Percentiles rank a stretch among this genome's conserved stretches.
Evolutionary conservation across 1,139 yeast genomes (phyloP).

Genomic region (Schwanniomyces etchellsii): DNA sequence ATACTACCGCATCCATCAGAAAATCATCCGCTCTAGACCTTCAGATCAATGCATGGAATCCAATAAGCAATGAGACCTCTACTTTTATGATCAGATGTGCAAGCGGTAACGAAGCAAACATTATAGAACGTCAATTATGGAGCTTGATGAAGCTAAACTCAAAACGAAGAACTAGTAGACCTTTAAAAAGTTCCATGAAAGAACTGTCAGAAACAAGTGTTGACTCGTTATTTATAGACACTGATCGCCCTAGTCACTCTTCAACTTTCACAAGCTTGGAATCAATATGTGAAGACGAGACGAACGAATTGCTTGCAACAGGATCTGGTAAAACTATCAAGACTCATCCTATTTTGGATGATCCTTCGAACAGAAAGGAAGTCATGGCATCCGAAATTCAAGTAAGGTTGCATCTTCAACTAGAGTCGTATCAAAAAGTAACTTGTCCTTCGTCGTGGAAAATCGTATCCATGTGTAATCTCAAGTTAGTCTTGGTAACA

Average conservation of each 20-base stretch:
- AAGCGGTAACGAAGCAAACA: slow-evolving; percentile 10
- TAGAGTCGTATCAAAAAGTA: slow-evolving; percentile 25
- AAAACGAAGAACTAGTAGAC: too few species aligned
- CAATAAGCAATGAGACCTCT: slow-evolving; percentile 24
- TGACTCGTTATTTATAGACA: too few species aligned
- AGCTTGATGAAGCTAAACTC: too few species aligned
- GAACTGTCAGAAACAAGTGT: too few species aligned
- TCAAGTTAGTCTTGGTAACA: slow-evolving; percentile 23
- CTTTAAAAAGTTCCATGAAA: too few species aligned
- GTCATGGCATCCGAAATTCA: slow-evolving; percentile 26
- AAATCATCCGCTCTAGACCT: slow-evolving; percentile 38
- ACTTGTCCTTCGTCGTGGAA: slow-evolving; percentile 40
- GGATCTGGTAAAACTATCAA: not conserved
- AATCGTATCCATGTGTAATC: slow-evolving; percentile 34
- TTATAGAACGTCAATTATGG: too few species aligned
- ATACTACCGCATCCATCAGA: slow-evolving; percentile 19
- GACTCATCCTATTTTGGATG: slow-evolving; percentile 7
- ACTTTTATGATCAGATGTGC: slow-evolving; percentile 32
- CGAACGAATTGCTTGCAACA: not conserved
- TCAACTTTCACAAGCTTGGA: slow-evolving; percentile 32
- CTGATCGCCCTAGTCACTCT: slow-evolving; percentile 19
- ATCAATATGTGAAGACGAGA: slow-evolving; percentile 10
- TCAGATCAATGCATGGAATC: slow-evolving; percentile 28
- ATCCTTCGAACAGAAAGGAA: slow-evolving; percentile 17
- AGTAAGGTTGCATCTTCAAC: slow-evolving; percentile 34